Base-by-base conservation (phyloP, 2,329 filamentous ascomycete genomes). In the Epichloe sylvatica region DNA sequence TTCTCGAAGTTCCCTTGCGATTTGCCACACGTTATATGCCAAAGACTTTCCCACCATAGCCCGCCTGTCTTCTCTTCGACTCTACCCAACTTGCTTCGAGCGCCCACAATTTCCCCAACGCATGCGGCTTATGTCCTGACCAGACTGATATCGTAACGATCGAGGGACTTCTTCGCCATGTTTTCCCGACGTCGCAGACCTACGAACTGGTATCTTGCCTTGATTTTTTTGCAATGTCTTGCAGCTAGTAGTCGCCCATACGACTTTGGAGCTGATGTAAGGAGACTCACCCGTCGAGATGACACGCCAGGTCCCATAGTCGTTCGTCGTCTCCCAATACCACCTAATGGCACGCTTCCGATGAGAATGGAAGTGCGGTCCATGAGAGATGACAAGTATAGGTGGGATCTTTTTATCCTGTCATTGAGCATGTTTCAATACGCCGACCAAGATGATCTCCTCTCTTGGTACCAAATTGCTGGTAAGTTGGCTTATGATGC, bases 401-500 rank as follows among this genome's bases (percentile, higher is more conserved):
- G 77, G 60, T 88, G 83, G 80, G 87, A 86, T 61, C 66, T 94
- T 51, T 94, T 84, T 64, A 70, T 94, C 25, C 74, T 91, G 45
- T 84, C 83, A 12, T 73, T 92, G 57, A 78, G 78, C 62, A 79
- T 81, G 68, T 80, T 91, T 70, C 81, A 87, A 66, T 75, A 72
- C 53, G 77, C 77, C 50, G 70, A 81, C 54, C 83, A 88, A 65
- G 70, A 71, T 17, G 67, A 72, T 48, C 71, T 73, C 49, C 71
- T 84, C 37, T 91, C 86, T 39, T 92, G 81, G 71, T 94, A 89
- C 66, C 79, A 86, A 59, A 76, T 94, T 57, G 77, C 84, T 52
- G 85, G 87, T 86, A 64, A 52, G 75, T 63, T 2, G 6, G 33
- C 39, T 42, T 17, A n/a, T 4, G 19, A 36, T 34, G 15, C 19